These are phyloP conservation scores for Russula sp. DNA, from an alignment of 768 basidiomycete species.

Conservation along the genomic window DNA sequence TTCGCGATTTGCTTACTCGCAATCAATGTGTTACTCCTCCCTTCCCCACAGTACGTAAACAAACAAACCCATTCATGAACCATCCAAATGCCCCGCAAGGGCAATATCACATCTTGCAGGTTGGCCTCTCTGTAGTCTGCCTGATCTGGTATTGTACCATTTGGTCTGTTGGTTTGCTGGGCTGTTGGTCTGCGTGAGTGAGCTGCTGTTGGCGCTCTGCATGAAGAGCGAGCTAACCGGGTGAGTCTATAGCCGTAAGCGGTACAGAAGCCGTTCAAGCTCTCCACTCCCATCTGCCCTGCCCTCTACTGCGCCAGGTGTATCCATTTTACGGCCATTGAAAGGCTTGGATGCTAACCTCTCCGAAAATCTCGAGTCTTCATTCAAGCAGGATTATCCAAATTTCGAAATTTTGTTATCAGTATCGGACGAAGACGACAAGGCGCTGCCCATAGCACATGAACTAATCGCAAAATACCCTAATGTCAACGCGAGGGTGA, in stretches of 20 bases:
- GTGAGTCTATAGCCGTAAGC: constrained; percentile 49
- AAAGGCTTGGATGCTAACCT: constrained; percentile 95
- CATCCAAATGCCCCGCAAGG: background rate
- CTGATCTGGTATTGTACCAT: constrained; percentile 38
- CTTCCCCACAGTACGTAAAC: too few relatives aligned
- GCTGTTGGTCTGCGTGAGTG: constrained; percentile 29
- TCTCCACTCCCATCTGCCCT: constrained; percentile 49
- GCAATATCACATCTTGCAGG: background rate
- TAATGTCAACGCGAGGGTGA: constrained; percentile 58
- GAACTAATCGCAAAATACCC: constrained; percentile 79
- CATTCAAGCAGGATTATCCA: constrained; percentile 86
- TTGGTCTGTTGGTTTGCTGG: constrained; percentile 35
- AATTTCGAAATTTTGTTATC: constrained; percentile 89
- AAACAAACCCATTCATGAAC: background rate
- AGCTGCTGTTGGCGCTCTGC: background rate
- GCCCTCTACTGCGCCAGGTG: constrained; percentile 60
- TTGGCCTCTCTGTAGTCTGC: constrained; percentile 17
- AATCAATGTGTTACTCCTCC: too few relatives aligned
- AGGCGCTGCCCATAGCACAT: constrained; percentile 77
- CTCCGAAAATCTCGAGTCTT: constrained; percentile 93
- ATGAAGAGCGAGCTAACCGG: background rate
- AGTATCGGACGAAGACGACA: constrained; percentile 83
- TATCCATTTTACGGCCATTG: constrained; percentile 89
- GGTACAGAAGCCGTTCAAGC: constrained; percentile 64
- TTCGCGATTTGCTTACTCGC: too few relatives aligned